Base-by-base conservation (phyloP, 345 rosid species). In the Eucalyptus albens region DNA sequence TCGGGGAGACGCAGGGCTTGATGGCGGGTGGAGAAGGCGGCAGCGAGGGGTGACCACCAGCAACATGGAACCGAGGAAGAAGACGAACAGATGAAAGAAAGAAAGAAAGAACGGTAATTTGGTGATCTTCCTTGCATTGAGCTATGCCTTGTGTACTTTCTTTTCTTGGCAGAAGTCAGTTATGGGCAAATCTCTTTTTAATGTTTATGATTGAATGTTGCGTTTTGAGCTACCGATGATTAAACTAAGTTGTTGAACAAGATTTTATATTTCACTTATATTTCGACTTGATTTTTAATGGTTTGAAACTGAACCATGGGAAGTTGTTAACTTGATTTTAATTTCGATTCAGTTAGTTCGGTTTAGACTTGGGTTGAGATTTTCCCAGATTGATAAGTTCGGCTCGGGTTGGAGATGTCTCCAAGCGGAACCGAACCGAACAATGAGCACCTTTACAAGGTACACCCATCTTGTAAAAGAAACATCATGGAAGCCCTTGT, bases 391-490 rank as follows among this genome's bases (percentile, higher is more conserved):
- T 1, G 11, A 8, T 65, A n/a, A 65, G 37, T n/a, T 65, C 6
- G 6, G 40, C 17, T 67, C 0, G 1, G 80, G 21, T 67, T 67
- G 21, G 80, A 67, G 9, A 67, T 31, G 80, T 67, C 40, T 53
- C 11, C 59, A 0, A 53, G 26, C 2, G 2, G 26, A 53, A 21
- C 59, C 2, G 2, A 67, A 65, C 33, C 3, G 2, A 7, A 7
- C 0, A 2, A 67, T 31, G 80, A 67, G 33, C 80, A 31, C 11
- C 40, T 21, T 31, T 67, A 3, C 40, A 8, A 53, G 37, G 40
- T 67, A 67, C 11, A 31, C 40, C 80, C 80, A 8, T 67, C 37
- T 67, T 15, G 80, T 53, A 19, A 53, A 19, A 3, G 59, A 53
- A 53, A 53, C 26, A 19, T 53, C 40, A 33, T 4, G 4, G 2